Base-by-base conservation (phyloP, 179 eudicot species). In the Vitellaria paradoxa region DNA sequence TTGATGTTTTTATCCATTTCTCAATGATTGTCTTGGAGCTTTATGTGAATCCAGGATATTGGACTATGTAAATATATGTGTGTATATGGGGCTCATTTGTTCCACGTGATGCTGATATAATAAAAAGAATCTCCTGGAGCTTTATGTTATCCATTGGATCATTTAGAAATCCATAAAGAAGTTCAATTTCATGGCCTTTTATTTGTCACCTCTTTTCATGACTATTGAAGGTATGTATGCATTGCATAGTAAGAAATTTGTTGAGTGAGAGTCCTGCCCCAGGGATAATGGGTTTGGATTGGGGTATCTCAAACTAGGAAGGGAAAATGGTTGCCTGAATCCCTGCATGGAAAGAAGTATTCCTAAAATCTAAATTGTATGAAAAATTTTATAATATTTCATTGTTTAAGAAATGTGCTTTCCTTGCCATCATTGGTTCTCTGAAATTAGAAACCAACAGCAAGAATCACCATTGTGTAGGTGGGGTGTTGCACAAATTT, bases 291-390 rank as follows among this genome's bases (percentile, higher is more conserved):
- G 37, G 66, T 59, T 2, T 53, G 42, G 14, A 4, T 21, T 14
- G 66, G 9, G 68, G n/a, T 18, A 46, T 64, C 20, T 7, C 14
- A 62, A 74, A 21, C 69, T 62, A 13, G 45, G 57, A 74, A 74
- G 23, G 13, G 60, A 46, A 45, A 21, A 5, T 26, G 55, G 70
- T 68, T 23, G 70, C 42, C 46, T 74, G 69, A 24, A 9, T 63
- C 9, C 14, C 47, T 23, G 20, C 20, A n/a, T 23, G 45, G 45
- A 9, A 23, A 46, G 20, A 18, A 47, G 37, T 74, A 23, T 26
- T 63, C 17, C 15, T 9, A 24, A 74, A 45, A 74, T 61, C 56
- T 45, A 12, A 40, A 30, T 40, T 59, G 18, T 57, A 68, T 46
- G 68, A 7, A 47, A 62, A 61, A 30, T 30, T 30, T 0, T 0